phyloP scores from a whole-genome alignment of 169 alveolate species.

The Amoebophrya sp. region DNA sequence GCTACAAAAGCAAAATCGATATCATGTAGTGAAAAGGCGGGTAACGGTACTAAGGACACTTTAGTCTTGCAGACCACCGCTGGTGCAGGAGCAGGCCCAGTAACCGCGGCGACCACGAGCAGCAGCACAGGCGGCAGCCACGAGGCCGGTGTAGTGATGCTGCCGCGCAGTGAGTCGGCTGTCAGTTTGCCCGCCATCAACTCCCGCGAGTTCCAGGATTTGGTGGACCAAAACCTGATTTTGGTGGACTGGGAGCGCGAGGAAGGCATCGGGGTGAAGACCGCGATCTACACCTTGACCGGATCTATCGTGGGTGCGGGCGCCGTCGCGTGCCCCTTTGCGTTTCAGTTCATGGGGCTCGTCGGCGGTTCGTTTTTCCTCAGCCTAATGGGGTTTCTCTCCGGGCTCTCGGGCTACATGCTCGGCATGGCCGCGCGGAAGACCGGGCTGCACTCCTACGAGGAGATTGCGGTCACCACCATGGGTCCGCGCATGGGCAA shows the following conservation, averaged over 20 bases:
- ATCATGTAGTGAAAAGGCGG: too few species aligned
- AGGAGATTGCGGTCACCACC: background rate
- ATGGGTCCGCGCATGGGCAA: background rate
- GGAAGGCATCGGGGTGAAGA: background rate
- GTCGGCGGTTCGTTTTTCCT: background rate
- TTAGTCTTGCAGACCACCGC: too few species aligned
- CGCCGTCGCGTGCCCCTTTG: background rate
- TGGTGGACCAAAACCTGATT: background rate
- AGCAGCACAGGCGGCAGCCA: too few species aligned
- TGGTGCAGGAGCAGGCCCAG: too few species aligned
- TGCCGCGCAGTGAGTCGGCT: too few species aligned
- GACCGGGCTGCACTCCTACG: conserved; percentile 7
- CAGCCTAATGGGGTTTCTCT: background rate
- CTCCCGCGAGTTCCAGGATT: background rate
- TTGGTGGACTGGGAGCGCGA: conserved; percentile 15
- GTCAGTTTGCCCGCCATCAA: too few species aligned
- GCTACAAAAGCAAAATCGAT: too few species aligned
- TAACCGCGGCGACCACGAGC: too few species aligned
- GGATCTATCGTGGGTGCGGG: background rate
- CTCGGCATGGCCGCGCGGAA: conserved; percentile 20
- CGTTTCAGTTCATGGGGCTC: conserved; percentile 7
- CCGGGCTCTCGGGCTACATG: background rate
- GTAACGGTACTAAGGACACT: too few species aligned
- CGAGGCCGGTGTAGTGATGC: too few species aligned
- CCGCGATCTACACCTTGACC: background rate